Conservation (phyloP, 441 rosid species). For the Populus hybrid region DNA sequence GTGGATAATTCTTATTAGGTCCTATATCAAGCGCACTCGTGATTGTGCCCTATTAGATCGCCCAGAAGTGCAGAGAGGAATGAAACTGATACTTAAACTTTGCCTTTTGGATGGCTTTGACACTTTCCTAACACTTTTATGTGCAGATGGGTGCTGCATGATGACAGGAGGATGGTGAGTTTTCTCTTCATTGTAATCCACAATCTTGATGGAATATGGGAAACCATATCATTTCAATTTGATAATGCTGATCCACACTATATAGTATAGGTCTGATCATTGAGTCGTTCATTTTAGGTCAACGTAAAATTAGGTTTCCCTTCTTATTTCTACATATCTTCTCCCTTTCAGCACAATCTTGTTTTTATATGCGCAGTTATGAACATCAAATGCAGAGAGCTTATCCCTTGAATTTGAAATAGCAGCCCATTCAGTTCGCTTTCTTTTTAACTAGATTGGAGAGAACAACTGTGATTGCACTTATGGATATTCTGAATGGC, state of each 20-base stretch:
- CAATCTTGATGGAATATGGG: background rate
- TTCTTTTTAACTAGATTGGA: too few species aligned
- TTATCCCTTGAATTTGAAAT: background rate
- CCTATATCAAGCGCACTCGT: slow-evolving; percentile 53
- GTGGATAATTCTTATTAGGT: slow-evolving; percentile 62
- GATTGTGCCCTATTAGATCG: slow-evolving; percentile 41
- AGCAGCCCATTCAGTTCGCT: too few species aligned
- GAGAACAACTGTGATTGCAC: too few species aligned
- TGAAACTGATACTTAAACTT: slow-evolving; percentile 46
- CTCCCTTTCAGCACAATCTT: background rate
- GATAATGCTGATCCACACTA: background rate
- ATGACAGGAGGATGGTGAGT: slow-evolving; percentile 52
- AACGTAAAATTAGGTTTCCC: background rate
- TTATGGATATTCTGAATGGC: too few species aligned
- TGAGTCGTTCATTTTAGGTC: background rate
- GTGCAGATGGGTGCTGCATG: slow-evolving; percentile 56
- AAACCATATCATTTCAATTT: background rate
- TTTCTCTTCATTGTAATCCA: slow-evolving; percentile 1
- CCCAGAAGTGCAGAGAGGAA: slow-evolving; percentile 48
- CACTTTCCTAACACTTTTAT: slow-evolving; percentile 52
- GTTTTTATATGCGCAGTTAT: too few species aligned
- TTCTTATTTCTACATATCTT: background rate
- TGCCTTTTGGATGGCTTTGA: slow-evolving; percentile 64
- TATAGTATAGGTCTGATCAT: background rate
- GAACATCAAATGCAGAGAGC: background rate